These are phyloP conservation scores for Teratosphaeria epicoccoides DNA, from an alignment of 2,329 filamentous ascomycete species.

Conservation along the genomic window DNA sequence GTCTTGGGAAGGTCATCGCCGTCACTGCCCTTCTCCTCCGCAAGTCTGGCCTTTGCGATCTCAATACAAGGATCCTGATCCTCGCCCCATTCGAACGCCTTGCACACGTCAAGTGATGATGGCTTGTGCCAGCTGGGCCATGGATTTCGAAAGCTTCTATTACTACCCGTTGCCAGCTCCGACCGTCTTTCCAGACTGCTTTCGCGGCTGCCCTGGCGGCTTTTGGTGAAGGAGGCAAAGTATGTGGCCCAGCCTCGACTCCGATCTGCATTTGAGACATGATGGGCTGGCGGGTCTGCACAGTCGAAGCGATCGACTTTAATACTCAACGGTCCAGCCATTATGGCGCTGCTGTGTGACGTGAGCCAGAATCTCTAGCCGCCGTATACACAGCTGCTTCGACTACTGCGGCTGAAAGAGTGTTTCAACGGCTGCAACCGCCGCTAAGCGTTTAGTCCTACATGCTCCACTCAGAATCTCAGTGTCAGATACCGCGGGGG, in stretches of 20 bases:
- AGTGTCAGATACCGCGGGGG: too few relatives aligned
- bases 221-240: background rate
- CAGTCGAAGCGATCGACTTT: background rate
- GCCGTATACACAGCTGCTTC: background rate
- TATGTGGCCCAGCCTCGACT: background rate
- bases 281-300: background rate
- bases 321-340: background rate
- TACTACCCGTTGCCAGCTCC: background rate
- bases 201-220: background rate
- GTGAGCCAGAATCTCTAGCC: background rate
- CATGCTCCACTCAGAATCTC: too few relatives aligned
- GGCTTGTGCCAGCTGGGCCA: conserved; percentile 34
- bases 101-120: conserved; percentile 9
- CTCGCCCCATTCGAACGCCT: conserved; percentile 4
- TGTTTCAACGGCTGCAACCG: background rate
- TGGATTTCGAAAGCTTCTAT: conserved; percentile 38
- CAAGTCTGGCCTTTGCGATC: conserved; percentile 22
- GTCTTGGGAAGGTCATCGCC: conserved; percentile 35
- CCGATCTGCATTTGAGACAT: background rate
- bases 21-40: conserved; percentile 24
- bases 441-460: background rate
- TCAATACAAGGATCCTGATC: conserved; percentile 5
- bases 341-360: background rate
- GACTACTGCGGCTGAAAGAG: background rate
- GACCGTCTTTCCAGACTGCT: background rate